Evolutionary conservation across 2,329 filamentous ascomycete genomes (phyloP).

Genomic region (Ceratocystis papillata): DNA sequence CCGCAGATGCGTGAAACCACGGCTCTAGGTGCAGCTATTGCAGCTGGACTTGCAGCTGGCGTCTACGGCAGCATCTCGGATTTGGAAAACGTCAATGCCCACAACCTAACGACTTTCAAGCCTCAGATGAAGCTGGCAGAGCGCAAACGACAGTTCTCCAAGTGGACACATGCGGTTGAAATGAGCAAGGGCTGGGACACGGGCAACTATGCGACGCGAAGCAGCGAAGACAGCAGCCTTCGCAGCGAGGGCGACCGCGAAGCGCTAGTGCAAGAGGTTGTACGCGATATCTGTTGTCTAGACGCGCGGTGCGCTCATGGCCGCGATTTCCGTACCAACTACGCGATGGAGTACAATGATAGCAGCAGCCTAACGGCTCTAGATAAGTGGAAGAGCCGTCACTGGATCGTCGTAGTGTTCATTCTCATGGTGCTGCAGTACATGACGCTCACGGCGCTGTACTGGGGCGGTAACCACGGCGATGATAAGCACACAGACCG

Average conservation of each 20-base stretch:
- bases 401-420: slow-evolving; percentile 13
- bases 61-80: slow-evolving; percentile 69
- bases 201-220: slow-evolving; percentile 5
- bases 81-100: slow-evolving; percentile 59
- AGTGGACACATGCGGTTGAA: slow-evolving; percentile 48
- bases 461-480: neutral
- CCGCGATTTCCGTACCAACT: neutral
- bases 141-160: slow-evolving; percentile 36
- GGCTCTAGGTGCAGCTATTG: slow-evolving; percentile 76
- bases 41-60: slow-evolving; percentile 71
- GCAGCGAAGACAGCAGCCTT: slow-evolving; percentile 10
- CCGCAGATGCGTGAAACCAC: slow-evolving; percentile 87
- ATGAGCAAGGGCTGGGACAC: slow-evolving; percentile 46
- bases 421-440: slow-evolving; percentile 15
- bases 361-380: neutral
- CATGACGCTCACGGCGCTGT: slow-evolving; percentile 11
- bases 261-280: slow-evolving; percentile 12
- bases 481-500: slow-evolving; percentile 7
- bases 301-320: slow-evolving; percentile 14
- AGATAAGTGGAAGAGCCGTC: slow-evolving; percentile 14
- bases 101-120: slow-evolving; percentile 58
- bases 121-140: slow-evolving; percentile 46
- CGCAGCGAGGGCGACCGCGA: neutral
- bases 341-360: neutral
- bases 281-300: slow-evolving; percentile 13